phyloP scores from a whole-genome alignment of 148 eudicot genomes.

The Rhododendron simsii region DNA sequence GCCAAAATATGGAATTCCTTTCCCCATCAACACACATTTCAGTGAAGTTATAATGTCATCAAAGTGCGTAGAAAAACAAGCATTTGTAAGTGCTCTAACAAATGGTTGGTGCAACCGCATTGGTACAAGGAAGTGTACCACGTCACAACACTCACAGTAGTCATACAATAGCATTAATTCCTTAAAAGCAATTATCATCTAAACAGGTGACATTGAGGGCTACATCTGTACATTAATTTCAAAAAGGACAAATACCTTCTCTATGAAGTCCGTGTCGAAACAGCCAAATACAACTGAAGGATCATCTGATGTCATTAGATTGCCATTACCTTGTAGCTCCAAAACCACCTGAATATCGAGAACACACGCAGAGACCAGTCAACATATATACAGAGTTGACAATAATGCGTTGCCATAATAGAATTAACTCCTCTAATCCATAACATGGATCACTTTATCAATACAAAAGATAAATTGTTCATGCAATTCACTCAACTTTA shows the following conservation, averaged over 20 bases:
- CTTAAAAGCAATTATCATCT: neutral
- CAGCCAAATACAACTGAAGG: conserved; percentile 83
- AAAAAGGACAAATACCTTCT: conserved; percentile 46
- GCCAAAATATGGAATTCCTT: neutral
- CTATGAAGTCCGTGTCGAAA: conserved; percentile 54
- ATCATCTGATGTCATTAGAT: conserved; percentile 78
- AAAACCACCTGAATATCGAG: conserved; percentile 56
- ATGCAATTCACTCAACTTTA: neutral
- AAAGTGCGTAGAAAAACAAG: neutral
- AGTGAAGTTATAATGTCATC: neutral
- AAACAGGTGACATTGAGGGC: too few relatives aligned
- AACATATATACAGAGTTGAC: neutral
- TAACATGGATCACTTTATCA: neutral
- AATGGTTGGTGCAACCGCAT: neutral
- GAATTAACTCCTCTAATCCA: neutral
- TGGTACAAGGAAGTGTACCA: neutral
- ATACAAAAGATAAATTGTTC: neutral
- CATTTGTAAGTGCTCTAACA: neutral
- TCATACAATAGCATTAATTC: neutral
- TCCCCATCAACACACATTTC: neutral
- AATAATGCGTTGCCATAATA: neutral
- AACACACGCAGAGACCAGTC: neutral
- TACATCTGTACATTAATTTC: neutral
- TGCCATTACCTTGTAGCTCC: conserved; percentile 77
- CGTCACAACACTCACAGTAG: neutral